phyloP scores from a whole-genome alignment of 2,329 filamentous ascomycete species.

The Xylogone sp. region DNA sequence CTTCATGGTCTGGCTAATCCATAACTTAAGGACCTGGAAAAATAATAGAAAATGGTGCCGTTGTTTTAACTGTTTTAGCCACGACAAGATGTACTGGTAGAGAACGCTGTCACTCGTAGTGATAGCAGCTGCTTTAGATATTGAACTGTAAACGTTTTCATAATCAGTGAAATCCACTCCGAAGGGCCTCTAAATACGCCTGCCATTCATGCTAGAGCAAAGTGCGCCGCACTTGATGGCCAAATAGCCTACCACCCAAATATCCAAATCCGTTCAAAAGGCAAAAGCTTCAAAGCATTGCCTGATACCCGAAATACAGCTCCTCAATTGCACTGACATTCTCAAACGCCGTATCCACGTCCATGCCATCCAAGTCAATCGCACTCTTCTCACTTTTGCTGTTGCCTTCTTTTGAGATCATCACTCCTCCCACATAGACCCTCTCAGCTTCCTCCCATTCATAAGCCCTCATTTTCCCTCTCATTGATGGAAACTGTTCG shows the following conservation, averaged over 20 bases:
- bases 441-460: not conserved
- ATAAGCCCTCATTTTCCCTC: conserved; percentile 7
- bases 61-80: too few species aligned
- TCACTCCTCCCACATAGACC: not conserved
- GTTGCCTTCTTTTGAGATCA: too few species aligned
- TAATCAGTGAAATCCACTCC: too few species aligned
- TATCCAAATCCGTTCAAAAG: not conserved
- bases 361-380: not conserved
- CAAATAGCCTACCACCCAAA: not conserved
- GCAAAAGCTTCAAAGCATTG: not conserved
- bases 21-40: too few species aligned
- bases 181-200: too few species aligned
- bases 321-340: not conserved
- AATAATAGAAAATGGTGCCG: too few species aligned
- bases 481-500: conserved; percentile 12
- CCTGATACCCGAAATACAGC: not conserved
- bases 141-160: too few species aligned
- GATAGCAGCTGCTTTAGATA: too few species aligned
- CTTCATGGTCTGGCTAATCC: too few species aligned
- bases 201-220: too few species aligned
- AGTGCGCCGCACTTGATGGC: not conserved
- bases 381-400: not conserved
- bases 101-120: too few species aligned
- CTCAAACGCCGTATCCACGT: not conserved
- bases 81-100: too few species aligned